phyloP scores from a whole-genome alignment of 2,329 filamentous ascomycete species.

The Cytospora schulzeri region DNA sequence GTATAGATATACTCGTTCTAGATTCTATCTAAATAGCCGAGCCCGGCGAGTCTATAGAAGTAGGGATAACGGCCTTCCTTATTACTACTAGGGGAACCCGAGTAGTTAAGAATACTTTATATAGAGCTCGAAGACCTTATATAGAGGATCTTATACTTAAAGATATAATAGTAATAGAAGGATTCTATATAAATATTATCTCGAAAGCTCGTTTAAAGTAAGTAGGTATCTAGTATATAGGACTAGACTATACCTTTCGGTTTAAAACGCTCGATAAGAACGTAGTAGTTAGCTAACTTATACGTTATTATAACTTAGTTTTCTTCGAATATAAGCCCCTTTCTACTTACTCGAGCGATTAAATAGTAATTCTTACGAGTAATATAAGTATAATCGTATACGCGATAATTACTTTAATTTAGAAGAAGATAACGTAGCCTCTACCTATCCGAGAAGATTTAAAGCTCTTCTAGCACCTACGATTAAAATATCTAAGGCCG shows the following conservation, averaged over 20 bases:
- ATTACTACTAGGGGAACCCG: neutral
- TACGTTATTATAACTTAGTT: neutral
- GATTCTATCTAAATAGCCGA: neutral
- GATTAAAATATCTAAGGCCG: neutral
- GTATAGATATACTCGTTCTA: neutral
- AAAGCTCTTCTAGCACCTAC: neutral
- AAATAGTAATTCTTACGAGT: neutral
- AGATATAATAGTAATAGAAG: neutral
- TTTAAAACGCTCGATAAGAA: neutral
- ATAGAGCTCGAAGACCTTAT: neutral
- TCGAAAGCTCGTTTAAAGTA: neutral
- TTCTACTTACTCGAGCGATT: neutral
- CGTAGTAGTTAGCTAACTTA: neutral
- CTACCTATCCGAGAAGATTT: neutral
- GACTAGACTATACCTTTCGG: neutral
- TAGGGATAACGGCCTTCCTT: neutral
- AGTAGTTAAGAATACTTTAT: neutral
- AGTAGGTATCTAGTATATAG: neutral
- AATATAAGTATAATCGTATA: neutral
- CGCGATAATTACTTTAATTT: neutral
- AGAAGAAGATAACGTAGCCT: neutral
- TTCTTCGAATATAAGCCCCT: neutral
- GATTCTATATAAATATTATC: constrained; percentile 1
- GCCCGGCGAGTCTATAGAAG: neutral
- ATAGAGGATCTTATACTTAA: neutral